Conservation (phyloP, 2,329 filamentous ascomycete species). For the Hypoxylon sp. region DNA sequence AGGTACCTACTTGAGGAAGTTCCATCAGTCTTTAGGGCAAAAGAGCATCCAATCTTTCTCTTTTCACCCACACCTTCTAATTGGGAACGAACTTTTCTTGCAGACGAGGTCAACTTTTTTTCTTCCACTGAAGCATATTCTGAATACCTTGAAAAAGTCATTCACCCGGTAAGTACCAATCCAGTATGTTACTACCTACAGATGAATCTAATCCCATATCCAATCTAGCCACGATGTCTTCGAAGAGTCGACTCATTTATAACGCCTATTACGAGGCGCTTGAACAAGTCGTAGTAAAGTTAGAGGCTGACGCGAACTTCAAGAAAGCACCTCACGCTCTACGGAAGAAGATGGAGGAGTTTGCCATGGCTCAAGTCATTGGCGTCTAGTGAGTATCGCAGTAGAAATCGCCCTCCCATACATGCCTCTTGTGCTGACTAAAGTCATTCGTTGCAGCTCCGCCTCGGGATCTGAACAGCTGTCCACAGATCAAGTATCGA, state of each 20-base stretch:
- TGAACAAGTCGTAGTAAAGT: background rate
- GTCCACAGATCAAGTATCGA: no score
- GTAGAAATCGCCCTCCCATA: background rate
- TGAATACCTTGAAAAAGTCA: background rate
- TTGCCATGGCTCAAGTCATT: background rate
- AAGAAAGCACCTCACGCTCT: background rate
- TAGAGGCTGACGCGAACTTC: background rate
- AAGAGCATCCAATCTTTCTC: background rate
- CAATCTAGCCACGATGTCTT: no score
- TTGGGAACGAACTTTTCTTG: background rate
- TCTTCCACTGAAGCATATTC: background rate
- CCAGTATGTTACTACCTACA: no score
- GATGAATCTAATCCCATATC: no score
- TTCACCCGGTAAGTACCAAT: background rate
- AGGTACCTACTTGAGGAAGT: no score
- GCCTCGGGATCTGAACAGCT: no score
- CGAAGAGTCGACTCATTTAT: no score
- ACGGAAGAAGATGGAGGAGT: background rate
- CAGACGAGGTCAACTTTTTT: background rate
- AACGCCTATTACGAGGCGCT: background rate
- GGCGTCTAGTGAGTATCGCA: background rate
- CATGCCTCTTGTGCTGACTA: background rate
- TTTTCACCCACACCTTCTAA: background rate
- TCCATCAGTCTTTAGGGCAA: background rate
- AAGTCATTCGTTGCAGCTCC: no score